Evolutionary conservation across 2,329 filamentous ascomycete species (phyloP), one percentile per base, ranked within the genome.

Genomic region (Pseudopithomyces maydicus): DNA sequence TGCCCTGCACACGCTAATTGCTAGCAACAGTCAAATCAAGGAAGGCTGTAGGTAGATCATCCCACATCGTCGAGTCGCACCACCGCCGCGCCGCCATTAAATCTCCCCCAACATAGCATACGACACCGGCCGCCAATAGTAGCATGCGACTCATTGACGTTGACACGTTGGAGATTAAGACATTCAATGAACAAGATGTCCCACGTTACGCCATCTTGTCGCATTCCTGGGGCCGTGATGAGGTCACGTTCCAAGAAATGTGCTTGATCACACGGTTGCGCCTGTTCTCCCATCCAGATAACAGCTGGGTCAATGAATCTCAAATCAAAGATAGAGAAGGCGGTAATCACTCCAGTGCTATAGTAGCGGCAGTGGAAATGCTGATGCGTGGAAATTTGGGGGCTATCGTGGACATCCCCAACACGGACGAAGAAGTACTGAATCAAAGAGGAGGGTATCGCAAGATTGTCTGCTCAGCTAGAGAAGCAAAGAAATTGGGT

Each of bases 141-240:
- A 52, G 48, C 51, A 71, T 70, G 66, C 62, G 68, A 46, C 67
- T 71, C 44, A 64, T 69, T 39, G 58, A 71, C 61, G 63, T 63
- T 29, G 60, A 59, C 32, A 69, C 61, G 15, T 53, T 67, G 19
- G 64, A 68, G 23, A 58, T 68, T 17, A 55, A 52, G 54, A 62
- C 55, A 49, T 68, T 68, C 52, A 64, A 57, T 23, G 65, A 70
- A 20, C 58, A 66, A 43, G 49, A 61, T n/a, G 55, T 61, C 3
- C 66, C 65, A 3, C 35, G 51, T 23, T 69, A 70, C 36, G 64
- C 66, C 17, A 69, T 67, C 20, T 61, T 70, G 2, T 67, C 66
- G 2, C 66, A 67, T 19, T 67, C 62, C 1, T 69, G 63, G 65
- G 61, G 62, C 7, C 7, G 52, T 3, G 61, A 65, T 44, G 64